Base-by-base conservation (phyloP, 164 flowering plant genomes). In the Saururus chinensis region DNA sequence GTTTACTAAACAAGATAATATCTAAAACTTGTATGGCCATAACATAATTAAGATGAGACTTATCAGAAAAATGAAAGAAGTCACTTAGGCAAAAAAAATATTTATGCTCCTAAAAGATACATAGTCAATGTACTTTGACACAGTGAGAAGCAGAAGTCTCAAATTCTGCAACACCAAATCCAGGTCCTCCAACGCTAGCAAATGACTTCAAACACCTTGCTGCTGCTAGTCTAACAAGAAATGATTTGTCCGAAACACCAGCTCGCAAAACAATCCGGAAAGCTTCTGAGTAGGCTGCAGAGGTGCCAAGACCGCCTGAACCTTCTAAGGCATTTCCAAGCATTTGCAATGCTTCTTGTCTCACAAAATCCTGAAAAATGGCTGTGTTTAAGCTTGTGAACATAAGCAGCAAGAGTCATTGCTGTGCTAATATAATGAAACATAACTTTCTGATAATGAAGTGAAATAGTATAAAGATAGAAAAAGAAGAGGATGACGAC, bases 261-360 rank as follows among this genome's bases (percentile, higher is more conserved):
- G 71, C 66, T 42, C 96, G 81, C 76, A 76, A 84, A 42, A 95
- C 80, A 54, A 88, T 74, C 57, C 97, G 95, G 65, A 76, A 88
- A 49, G 97, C 92, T 77, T 95, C 99, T 4, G 74, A 60, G 73
- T 95, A 95, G 20, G 96, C 97, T 64, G 91, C 64, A 61, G 79
- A 76, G 74, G 87, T 78, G 67, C 85, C 96, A 71, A 56, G 73
- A 51, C 96, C 99, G 61, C 81, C 89, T 60, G 82, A 90, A 61
- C 99, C 99, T 78, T 90, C 97, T 73, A 95, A 76, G 57, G 96
- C 99, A 74, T 88, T 95, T 67, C 81, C 87, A 72, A 95, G 97
- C 95, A 95, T 75, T 66, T 80, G 77, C 48, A 95, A 67, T 64
- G 97, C 96, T 67, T 95, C 97, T 82, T 85, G 83, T 69, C 97